Base-by-base conservation (phyloP, 1,139 yeast species). In the Lodderomyces elongisporus region DNA sequence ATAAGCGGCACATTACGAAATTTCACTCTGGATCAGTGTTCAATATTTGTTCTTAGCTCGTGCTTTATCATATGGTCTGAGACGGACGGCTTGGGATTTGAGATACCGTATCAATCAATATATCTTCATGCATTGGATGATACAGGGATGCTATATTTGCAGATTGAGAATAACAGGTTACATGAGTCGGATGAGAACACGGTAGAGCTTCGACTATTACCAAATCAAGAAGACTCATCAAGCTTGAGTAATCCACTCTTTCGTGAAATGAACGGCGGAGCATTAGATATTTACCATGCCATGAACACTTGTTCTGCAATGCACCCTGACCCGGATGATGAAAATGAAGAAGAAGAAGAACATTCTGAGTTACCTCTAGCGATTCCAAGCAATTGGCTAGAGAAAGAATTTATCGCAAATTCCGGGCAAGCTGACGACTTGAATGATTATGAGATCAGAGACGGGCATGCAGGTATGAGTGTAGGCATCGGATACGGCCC, bases 361-460 rank as follows among this genome's bases (percentile, higher is more conserved):
- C n/a, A n/a, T n/a, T n/a, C n/a, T n/a, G n/a, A n/a, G n/a, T n/a
- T n/a, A n/a, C n/a, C 45, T 3, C 37, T 54, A 23, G 55, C 48
- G 23, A 37, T 52, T 2, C 60, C 60, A n/a, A 30, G 42, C 9
- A 37, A 38, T 17, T 58, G 61, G 60, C 34, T 50, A 18, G 14
- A 23, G 13, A 18, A 41, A n/a, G n/a, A n/a, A n/a, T n/a, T n/a
- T n/a, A n/a, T n/a, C n/a, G n/a, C n/a, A n/a, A n/a, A n/a, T n/a
- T n/a, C n/a, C n/a, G n/a, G n/a, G n/a, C n/a, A n/a, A 35, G 72
- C 69, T 4, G 72, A 66, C 43, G 72, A 62, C 42, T 47, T 61
- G 25, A 45, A 44, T 4, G 54, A 43, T 9, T 41, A 41, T 4
- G 43, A 43, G 4, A 42, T 33, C 2, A 42, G 39, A 1, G 47